phyloP scores from a whole-genome alignment of 352 stramenopile genomes.

The Phytopythium kandeliae region DNA sequence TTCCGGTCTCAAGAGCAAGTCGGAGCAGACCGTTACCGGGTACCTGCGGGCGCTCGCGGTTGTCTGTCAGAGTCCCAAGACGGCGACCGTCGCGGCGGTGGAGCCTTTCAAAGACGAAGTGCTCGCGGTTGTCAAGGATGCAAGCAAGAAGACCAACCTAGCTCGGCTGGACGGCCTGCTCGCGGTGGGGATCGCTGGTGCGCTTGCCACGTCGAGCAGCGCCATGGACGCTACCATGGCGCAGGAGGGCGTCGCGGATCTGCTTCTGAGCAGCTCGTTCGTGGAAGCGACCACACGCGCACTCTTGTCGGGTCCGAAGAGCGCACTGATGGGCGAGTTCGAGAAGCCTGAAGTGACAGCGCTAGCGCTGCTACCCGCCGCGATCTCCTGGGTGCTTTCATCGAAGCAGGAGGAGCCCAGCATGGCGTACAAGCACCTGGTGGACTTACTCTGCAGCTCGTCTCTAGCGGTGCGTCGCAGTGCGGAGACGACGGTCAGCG shows the following conservation, averaged over 20 bases:
- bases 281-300: constrained; percentile 34
- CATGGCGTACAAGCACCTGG: constrained; percentile 45
- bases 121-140: constrained; percentile 45
- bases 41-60: constrained; percentile 57
- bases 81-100: constrained; percentile 16
- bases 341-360: constrained; percentile 59
- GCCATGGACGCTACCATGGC: constrained; percentile 54
- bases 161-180: constrained; percentile 73
- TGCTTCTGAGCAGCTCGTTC: constrained; percentile 52
- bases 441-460: constrained; percentile 52
- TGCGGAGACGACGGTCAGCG: constrained; percentile 33
- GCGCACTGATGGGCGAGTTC: constrained; percentile 13
- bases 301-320: constrained; percentile 25
- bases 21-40: constrained; percentile 53
- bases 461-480: constrained; percentile 46
- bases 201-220: constrained; percentile 48
- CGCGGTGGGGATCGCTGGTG: constrained; percentile 52
- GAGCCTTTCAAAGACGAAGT: constrained; percentile 43
- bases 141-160: constrained; percentile 76
- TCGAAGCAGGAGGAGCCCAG: constrained; percentile 47
- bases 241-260: constrained; percentile 33
- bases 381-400: constrained; percentile 65
- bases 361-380: constrained; percentile 34
- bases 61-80: constrained; percentile 27
- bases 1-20: constrained; percentile 65